These are phyloP conservation scores for Penicillium crustosum DNA, from an alignment of 2,329 filamentous ascomycete species.

Conservation along the genomic window DNA sequence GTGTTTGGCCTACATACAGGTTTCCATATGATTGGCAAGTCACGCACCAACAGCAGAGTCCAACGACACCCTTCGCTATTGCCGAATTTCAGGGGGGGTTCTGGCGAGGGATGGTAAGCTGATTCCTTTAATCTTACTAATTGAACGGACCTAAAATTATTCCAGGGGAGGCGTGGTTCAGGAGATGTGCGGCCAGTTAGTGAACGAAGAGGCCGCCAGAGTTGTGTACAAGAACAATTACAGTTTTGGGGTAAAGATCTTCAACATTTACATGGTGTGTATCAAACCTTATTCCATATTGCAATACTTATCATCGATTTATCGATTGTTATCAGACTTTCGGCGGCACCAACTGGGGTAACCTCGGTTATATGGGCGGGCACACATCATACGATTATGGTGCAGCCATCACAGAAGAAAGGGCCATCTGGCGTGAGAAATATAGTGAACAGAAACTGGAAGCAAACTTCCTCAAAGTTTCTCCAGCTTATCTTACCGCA, in stretches of 20 bases:
- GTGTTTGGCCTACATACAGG: slow-evolving; percentile 23
- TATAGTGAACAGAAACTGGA: slow-evolving; percentile 74
- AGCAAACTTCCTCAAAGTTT: slow-evolving; percentile 71
- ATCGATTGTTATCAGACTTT: slow-evolving; percentile 48
- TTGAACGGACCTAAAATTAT: neutral
- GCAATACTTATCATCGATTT: slow-evolving; percentile 59
- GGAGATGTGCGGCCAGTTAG: slow-evolving; percentile 14
- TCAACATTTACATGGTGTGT: slow-evolving; percentile 70
- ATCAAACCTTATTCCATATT: slow-evolving; percentile 52
- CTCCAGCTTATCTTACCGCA: slow-evolving; percentile 65
- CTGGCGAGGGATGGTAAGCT: slow-evolving; percentile 19
- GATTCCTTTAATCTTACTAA: neutral
- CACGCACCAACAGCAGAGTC: slow-evolving; percentile 24
- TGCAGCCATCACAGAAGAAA: slow-evolving; percentile 65
- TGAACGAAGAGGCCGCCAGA: slow-evolving; percentile 33
- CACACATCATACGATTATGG: slow-evolving; percentile 62
- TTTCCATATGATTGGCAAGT: slow-evolving; percentile 24
- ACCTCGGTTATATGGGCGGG: slow-evolving; percentile 66
- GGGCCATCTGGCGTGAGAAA: slow-evolving; percentile 68
- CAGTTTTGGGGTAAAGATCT: slow-evolving; percentile 63
- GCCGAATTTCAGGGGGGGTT: slow-evolving; percentile 28
- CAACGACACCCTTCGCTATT: slow-evolving; percentile 27
- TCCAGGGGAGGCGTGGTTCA: slow-evolving; percentile 12
- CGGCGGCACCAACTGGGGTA: slow-evolving; percentile 80
- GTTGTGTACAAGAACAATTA: slow-evolving; percentile 75